These are phyloP conservation scores for Phlebiopsis gigantea DNA, from an alignment of 768 basidiomycete genomes.

Conservation along the genomic window DNA sequence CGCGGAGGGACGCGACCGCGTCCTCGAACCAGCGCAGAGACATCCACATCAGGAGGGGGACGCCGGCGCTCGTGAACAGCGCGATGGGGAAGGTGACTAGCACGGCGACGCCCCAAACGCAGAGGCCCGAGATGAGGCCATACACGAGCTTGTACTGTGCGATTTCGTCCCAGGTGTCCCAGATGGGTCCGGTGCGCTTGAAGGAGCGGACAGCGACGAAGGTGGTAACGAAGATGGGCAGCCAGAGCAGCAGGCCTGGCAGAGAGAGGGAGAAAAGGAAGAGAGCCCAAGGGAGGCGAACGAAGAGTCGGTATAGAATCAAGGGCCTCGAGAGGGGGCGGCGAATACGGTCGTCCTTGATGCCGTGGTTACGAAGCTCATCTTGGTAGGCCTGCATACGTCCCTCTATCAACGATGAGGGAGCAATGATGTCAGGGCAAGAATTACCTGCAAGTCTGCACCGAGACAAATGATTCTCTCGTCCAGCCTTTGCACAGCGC, in stretches of 20 bases:
- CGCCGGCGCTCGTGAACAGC: constrained; percentile 47
- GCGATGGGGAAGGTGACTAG: constrained; percentile 60
- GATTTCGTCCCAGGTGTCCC: constrained; percentile 87
- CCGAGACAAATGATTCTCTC: constrained; percentile 26
- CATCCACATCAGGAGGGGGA: constrained; percentile 86
- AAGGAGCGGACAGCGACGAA: constrained; percentile 67
- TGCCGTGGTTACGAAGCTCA: constrained; percentile 54
- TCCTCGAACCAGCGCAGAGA: constrained; percentile 87
- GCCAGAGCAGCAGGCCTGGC: constrained; percentile 79
- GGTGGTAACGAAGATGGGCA: constrained; percentile 70
- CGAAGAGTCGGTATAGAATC: constrained; percentile 57
- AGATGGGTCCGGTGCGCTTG: constrained; percentile 67
- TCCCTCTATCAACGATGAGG: neutral
- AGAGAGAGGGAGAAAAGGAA: constrained; percentile 59
- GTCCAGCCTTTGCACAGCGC: constrained; percentile 19
- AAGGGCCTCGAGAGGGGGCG: constrained; percentile 47
- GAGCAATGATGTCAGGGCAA: neutral
- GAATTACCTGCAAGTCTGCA: constrained; percentile 56
- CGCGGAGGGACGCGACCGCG: constrained; percentile 64
- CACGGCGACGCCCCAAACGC: constrained; percentile 55
- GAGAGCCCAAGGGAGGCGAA: constrained; percentile 61
- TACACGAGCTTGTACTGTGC: constrained; percentile 86
- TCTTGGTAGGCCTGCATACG: constrained; percentile 64
- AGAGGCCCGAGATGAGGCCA: constrained; percentile 67
- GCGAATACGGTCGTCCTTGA: constrained; percentile 85